Base-by-base conservation (phyloP, 495 filamentous ascomycete species). In the Xylaria palmicola region DNA sequence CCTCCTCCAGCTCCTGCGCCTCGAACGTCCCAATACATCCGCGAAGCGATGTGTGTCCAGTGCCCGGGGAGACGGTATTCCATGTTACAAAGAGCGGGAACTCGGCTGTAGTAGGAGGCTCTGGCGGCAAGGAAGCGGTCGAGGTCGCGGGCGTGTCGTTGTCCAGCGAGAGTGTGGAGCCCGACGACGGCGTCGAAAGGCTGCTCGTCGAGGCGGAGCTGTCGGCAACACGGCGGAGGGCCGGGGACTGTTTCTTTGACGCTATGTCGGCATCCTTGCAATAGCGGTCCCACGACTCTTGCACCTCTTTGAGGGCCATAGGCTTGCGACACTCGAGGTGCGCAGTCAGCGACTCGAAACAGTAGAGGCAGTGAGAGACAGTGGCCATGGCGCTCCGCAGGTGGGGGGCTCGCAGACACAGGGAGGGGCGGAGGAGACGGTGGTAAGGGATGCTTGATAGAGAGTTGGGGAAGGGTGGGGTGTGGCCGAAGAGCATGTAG, bases 21-120 rank as follows among this genome's bases (percentile, higher is more conserved):
- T 94, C 92, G 69, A 98, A 98, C 0, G 94, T 98, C 63, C 94
- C 94, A 67, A 98, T 98, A 80, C 94, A 98, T 30, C 94, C 94
- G 47, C 94, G 89, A 15, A 98, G 82, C 34, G 82, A 85, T 64
- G 85, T 87, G 63, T 66, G 55, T 15, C 83, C 84, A 59, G 81
- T 24, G 27, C 79, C 78, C 0, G 71, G 60, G 4, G 83, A 85
- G 27, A 90, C 53, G 1, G 84, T 90, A 73, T 97, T 96, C 94
- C 95, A 98, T 0, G 94, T 98, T 13, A 98, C 90, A 72, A 98
- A 98, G 13, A 98, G 80, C 5, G 94, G 94, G 50, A 76, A 77
- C 20, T 76, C 70, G 65, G 75, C 69, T 20, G 75, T 61, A 37
- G 43, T 34, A n/a, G 50, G 48, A 13, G 37, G 65, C 37, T 62